Base-by-base conservation (phyloP, 1,139 yeast species). In the Wickerhamomyces sp. region DNA sequence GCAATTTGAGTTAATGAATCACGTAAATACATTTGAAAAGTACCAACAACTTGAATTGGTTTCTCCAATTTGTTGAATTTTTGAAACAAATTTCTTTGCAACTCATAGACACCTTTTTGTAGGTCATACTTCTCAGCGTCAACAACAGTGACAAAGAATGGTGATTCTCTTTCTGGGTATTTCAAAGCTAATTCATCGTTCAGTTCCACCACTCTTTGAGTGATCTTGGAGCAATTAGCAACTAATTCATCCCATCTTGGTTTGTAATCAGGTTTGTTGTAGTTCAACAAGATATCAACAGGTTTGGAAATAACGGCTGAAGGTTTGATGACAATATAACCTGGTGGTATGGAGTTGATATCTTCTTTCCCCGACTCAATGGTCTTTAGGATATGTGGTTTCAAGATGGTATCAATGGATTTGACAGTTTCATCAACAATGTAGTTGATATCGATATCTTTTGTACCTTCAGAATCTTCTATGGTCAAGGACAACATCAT, bases 401-500 rank as follows among this genome's bases (percentile, higher is more conserved):
- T 80, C 60, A 90, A 72, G 42, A 88, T 81, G 39, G 81, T 77
- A 44, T 75, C 76, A 43, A 91, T 77, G 10, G 95, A 86, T 42
- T 72, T 71, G 48, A 79, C 74, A 29, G 94, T 84, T 61, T 83
- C 83, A 27, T 72, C 67, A 35, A 88, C 84, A 48, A 85, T 83
- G 56, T 72, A 75, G 41, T 78, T 68, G 40, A 89, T 83, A 62
- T 78, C 81, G 49, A 86, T 75, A 53, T 78, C 75, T 52, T 73
- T 72, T 15, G 66, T 66, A 33, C 95, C 96, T 55, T 88, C 89
- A 48, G 96, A 84, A 46, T 94, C 96, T 67, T 93, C 99, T 45
- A 90, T 90, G 18, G 97, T 89, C 65, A 90, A 80, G 4, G 94
- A 84, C 36, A 91, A 73, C 96, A 93, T 90, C 95, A 90, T 88